Base-by-base conservation (phyloP, 2,329 filamentous ascomycete genomes). In the Ambrosiella xylebori region DNA sequence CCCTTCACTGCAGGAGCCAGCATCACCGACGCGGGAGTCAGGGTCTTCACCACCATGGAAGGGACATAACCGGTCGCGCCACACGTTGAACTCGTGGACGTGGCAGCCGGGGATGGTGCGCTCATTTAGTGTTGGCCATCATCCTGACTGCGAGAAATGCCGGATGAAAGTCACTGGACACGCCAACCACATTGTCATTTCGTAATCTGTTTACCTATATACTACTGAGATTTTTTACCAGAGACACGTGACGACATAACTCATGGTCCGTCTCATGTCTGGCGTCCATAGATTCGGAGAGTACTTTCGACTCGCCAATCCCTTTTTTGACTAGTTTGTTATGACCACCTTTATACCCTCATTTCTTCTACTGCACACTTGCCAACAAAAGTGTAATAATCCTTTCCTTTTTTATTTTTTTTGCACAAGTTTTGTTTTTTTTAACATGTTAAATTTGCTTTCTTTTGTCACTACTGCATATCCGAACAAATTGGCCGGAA, bases 91-190 rank as follows among this genome's bases (percentile, higher is more conserved):
- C 65, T 74, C 73, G 58, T 81, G 78, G 79, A 81, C 79, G 1
- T 72, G 74, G 65, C 76, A 81, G 61, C 77, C 78, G 0, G 78
- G 79, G 63, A 81, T 80, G 76, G 85, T 84, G 70, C 80, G 79
- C 67, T 81, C 77, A 61, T 84, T 89, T 67, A 86, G 84, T 64
- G 88, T 89, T 79, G 86, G 86, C 55, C 89, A 84, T 70, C 75
- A 85, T 62, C 77, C 82, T 11, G 85, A 88, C 68, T 90, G 86
- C 66, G 85, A 88, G 61, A 88, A 88, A 69, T 90, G 86, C 69
- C 77, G 77, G 50, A 75, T 79, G 66, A 85, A 82, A 66, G 83
- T 88, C 7, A 85, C 86, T 0, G 86, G 86, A 1, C 86, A 90
- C 67, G 89, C 88, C 66, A 88, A 85, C 65, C 86, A 90, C 69